A percentile compares a stretch with the other conserved stretches of the same genome.
Evolutionary conservation across 75 land plant species (phyloP).

Genomic region (Pinus taeda): DNA sequence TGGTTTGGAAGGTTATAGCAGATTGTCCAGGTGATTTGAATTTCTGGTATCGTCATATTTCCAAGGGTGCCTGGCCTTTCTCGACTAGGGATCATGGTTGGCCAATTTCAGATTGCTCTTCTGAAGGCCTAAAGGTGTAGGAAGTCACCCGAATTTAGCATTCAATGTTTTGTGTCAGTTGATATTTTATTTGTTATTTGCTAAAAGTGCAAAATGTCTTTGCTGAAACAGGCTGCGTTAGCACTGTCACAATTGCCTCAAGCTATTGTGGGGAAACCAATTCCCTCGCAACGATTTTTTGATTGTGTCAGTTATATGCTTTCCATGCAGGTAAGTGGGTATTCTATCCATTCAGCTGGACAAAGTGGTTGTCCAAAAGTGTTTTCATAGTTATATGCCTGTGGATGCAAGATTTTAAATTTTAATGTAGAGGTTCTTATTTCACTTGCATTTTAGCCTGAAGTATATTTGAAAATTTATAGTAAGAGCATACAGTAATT

Average conservation of each 20-base stretch:
- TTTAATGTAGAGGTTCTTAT: too few relatives aligned
- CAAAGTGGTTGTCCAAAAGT: too few relatives aligned
- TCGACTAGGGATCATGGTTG: slow-evolving; percentile 94
- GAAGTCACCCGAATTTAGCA: too few relatives aligned
- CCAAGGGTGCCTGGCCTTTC: slow-evolving; percentile 98
- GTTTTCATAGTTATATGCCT: too few relatives aligned
- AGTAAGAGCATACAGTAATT: too few relatives aligned
- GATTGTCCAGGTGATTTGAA: slow-evolving; percentile 75
- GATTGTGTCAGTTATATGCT: slow-evolving; percentile 87
- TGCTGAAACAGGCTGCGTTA: slow-evolving; percentile 39
- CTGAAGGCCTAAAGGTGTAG: slow-evolving; percentile 83
- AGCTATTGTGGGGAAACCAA: slow-evolving; percentile 71
- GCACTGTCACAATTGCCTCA: slow-evolving; percentile 56
- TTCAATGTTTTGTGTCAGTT: too few relatives aligned
- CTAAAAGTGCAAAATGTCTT: background rate
- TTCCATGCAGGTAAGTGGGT: slow-evolving; percentile 69
- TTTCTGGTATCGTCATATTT: slow-evolving; percentile 82
- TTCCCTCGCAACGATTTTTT: slow-evolving; percentile 54
- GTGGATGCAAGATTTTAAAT: too few relatives aligned
- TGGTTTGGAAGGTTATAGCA: slow-evolving; percentile 50
- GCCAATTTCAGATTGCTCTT: slow-evolving; percentile 88
- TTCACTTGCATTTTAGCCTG: too few relatives aligned
- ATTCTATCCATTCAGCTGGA: background rate
- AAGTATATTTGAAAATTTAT: too few relatives aligned
- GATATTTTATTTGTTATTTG: background rate